phyloP scores from a whole-genome alignment of 2,329 filamentous ascomycete species.

The Paradendryphiella salina region DNA sequence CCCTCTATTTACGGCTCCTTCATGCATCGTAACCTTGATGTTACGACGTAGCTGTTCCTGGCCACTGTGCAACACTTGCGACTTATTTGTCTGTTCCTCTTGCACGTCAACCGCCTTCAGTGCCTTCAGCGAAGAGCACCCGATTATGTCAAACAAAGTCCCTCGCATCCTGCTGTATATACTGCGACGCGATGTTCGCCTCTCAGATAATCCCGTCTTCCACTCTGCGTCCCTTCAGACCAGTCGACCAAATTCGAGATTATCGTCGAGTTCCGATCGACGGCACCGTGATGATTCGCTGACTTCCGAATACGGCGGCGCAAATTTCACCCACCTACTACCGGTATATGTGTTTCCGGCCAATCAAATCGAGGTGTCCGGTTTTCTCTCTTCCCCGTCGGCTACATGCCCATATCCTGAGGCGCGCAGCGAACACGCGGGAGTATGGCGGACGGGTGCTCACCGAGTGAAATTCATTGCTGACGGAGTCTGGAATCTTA shows the following conservation, averaged over 20 bases:
- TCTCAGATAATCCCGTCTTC: constrained; percentile 74
- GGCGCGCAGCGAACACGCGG: constrained; percentile 65
- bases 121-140: constrained; percentile 14
- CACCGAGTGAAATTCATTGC: constrained; percentile 73
- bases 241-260: constrained; percentile 13
- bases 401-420: constrained; percentile 64
- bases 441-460: constrained; percentile 74
- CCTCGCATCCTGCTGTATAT: constrained; percentile 67
- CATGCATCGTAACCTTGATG: constrained; percentile 31
- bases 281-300: constrained; percentile 47
- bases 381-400: constrained; percentile 61
- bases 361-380: constrained; percentile 73
- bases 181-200: constrained; percentile 71
- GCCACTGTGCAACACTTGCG: constrained; percentile 36
- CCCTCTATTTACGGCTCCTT: constrained; percentile 15
- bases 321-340: constrained; percentile 60
- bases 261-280: constrained; percentile 12
- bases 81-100: constrained; percentile 30
- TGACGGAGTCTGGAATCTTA: constrained; percentile 73
- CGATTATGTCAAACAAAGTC: constrained; percentile 27
- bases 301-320: constrained; percentile 26
- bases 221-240: constrained; percentile 54
- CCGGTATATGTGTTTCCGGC: constrained; percentile 69
- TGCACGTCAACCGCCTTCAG: constrained; percentile 25
- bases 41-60: constrained; percentile 40